Base-by-base conservation (phyloP, 2,329 filamentous ascomycete genomes). In the Neonectria punicea region DNA sequence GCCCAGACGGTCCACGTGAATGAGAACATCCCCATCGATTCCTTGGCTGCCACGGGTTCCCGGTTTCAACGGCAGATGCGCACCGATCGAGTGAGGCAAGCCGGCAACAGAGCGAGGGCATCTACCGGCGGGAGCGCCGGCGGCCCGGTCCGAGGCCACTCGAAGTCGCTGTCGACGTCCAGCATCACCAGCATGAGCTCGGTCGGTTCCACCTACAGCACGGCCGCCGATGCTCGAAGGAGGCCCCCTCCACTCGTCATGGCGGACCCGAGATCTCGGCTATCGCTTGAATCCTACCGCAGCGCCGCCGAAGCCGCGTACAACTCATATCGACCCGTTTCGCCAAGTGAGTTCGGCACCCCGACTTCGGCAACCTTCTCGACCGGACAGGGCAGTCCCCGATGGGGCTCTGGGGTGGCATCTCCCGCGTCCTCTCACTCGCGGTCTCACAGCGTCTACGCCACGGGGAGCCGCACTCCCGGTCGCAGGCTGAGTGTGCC, bases 1-100 rank as follows among this genome's bases (percentile, higher is more conserved):
- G 96, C 96, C 49, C 94, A 98, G 79, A 98, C 96, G 0, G 96
- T 99, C 1, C 96, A 99, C 78, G 92, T 97, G 63, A 98, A 98
- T 78, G 96, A 98, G 78, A 94, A 98, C 62, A 99, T 99, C 36
- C 96, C 96, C 4, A 90, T 90, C 44, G 94, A 98, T 78, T 98
- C 96, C 1, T 87, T 98, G 20, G 96, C 96, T 16, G 96, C 95
- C 4, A 96, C 93, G 1, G 94, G 94, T 25, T 97, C 94, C 9
- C 87, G 95, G 43, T 98, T 97, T 73, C 95, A 98, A 74, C 88
- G 95, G 67, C 94, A 98, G 79, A 93, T 97, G 64, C 88, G 95
- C 58, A 97, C 93, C 0, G 94, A 98, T 70, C 86, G 93, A 64
- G 92, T 95, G 36, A 87, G 93, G 58, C 91, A 92, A 54, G 87